phyloP scores from a whole-genome alignment of 2,329 filamentous ascomycete genomes.

The Epichloe gansuensis region DNA sequence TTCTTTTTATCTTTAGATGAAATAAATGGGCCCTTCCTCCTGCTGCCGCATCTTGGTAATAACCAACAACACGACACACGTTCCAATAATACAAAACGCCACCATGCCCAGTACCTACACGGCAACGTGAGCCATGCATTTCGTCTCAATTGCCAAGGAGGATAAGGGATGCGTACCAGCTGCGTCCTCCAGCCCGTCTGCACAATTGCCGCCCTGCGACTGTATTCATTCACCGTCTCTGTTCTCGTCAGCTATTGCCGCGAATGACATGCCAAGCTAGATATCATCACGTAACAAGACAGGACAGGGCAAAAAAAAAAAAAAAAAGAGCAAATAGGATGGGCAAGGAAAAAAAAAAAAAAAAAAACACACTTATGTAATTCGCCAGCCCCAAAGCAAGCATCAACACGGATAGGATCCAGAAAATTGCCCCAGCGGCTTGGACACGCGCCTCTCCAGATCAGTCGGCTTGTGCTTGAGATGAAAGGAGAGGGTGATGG shows the following conservation, averaged over 20 bases:
- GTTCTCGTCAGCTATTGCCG: background rate
- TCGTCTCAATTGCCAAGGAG: background rate
- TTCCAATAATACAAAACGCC: conserved; percentile 49
- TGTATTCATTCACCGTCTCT: conserved; percentile 70
- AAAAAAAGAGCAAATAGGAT: too few relatives aligned
- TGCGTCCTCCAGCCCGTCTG: conserved; percentile 94
- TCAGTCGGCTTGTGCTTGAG: conserved; percentile 59
- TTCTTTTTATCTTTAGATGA: too few relatives aligned
- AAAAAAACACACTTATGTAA: conserved; percentile 51
- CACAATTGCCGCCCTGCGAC: conserved; percentile 65
- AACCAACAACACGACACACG: conserved; percentile 51
- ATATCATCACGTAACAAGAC: background rate
- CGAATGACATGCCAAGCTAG: background rate
- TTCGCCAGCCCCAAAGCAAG: conserved; percentile 69
- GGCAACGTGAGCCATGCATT: too few relatives aligned
- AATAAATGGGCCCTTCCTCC: too few relatives aligned
- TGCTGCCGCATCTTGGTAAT: conserved; percentile 20
- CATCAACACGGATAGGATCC: conserved; percentile 67
- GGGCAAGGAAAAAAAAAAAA: background rate
- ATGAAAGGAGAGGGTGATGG: conserved; percentile 89
- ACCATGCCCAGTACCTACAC: conserved; percentile 48
- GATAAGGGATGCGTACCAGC: conserved; percentile 37
- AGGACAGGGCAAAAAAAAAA: background rate
- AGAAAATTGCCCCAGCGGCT: conserved; percentile 79
- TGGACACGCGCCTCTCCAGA: conserved; percentile 64